These are phyloP conservation scores for Endoconidiophora polonica DNA, from an alignment of 2,329 filamentous ascomycete genomes.

Conservation along the genomic window DNA sequence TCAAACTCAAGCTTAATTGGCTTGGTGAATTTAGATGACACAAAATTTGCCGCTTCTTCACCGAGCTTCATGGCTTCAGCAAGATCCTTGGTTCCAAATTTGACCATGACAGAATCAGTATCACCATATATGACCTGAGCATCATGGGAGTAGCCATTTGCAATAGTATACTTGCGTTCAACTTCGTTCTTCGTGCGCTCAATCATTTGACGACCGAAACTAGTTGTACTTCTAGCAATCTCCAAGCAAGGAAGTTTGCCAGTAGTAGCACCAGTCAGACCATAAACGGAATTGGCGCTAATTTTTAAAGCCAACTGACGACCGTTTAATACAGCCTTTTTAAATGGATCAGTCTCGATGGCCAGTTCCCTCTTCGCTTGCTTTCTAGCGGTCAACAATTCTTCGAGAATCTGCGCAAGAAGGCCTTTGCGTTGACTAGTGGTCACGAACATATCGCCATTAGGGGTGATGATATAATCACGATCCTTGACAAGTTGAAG, in stretches of 20 bases:
- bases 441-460: conserved; percentile 85
- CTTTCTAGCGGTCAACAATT: conserved; percentile 81
- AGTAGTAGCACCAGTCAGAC: conserved; percentile 86
- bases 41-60: conserved; percentile 76
- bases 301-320: conserved; percentile 90
- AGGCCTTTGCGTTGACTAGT: conserved; percentile 78
- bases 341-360: conserved; percentile 84
- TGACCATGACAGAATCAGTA: conserved; percentile 99
- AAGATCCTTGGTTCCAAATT: conserved; percentile 81
- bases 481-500: conserved; percentile 68
- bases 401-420: conserved; percentile 87
- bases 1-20: conserved; percentile 99
- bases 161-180: conserved; percentile 73
- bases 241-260: conserved; percentile 89
- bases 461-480: conserved; percentile 92
- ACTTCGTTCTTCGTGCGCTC: conserved; percentile 96
- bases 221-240: conserved; percentile 92
- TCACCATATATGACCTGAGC: conserved; percentile 97
- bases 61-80: conserved; percentile 84
- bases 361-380: conserved; percentile 83
- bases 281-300: conserved; percentile 95
- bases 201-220: conserved; percentile 97
- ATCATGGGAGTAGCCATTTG: conserved; percentile 87
- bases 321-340: conserved; percentile 94
- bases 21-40: conserved; percentile 84